phyloP scores from a whole-genome alignment of 192 early-diverging fungal genomes.

The Chytriomyces sp. region DNA sequence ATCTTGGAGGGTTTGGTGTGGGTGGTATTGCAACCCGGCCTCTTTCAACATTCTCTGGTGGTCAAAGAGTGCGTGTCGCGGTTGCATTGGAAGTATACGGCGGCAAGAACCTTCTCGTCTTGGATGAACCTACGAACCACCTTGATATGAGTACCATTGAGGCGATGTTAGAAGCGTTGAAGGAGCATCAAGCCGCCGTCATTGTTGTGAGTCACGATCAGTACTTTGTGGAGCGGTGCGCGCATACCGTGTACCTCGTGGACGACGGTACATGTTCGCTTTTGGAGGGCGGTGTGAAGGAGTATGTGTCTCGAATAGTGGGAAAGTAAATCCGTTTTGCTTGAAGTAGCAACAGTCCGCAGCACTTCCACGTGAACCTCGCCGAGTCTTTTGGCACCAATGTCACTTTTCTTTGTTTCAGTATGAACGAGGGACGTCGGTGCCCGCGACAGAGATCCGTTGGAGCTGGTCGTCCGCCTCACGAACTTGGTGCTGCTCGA shows the following conservation, averaged over 20 bases:
- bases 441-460: too few relatives aligned
- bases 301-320: too few relatives aligned
- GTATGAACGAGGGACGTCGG: too few relatives aligned
- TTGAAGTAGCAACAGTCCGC: too few relatives aligned
- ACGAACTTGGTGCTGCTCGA: too few relatives aligned
- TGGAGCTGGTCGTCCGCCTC: too few relatives aligned
- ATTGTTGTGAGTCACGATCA: slow-evolving; percentile 87
- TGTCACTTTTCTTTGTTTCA: too few relatives aligned
- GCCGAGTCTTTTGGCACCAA: too few relatives aligned
- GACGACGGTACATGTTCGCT: slow-evolving; percentile 50
- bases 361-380: too few relatives aligned
- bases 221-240: slow-evolving; percentile 74
- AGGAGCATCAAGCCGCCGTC: slow-evolving; percentile 72
- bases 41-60: slow-evolving; percentile 73
- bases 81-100: slow-evolving; percentile 52
- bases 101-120: slow-evolving; percentile 63
- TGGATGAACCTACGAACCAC: slow-evolving; percentile 82
- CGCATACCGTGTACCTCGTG: slow-evolving; percentile 51
- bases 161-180: slow-evolving; percentile 70
- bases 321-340: too few relatives aligned
- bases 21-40: slow-evolving; percentile 63
- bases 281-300: slow-evolving; percentile 67
- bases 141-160: slow-evolving; percentile 86
- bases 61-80: slow-evolving; percentile 79
- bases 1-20: slow-evolving; percentile 79